These are phyloP conservation scores for Tothia fuscella DNA, from an alignment of 2,329 filamentous ascomycete genomes.

Conservation along the genomic window DNA sequence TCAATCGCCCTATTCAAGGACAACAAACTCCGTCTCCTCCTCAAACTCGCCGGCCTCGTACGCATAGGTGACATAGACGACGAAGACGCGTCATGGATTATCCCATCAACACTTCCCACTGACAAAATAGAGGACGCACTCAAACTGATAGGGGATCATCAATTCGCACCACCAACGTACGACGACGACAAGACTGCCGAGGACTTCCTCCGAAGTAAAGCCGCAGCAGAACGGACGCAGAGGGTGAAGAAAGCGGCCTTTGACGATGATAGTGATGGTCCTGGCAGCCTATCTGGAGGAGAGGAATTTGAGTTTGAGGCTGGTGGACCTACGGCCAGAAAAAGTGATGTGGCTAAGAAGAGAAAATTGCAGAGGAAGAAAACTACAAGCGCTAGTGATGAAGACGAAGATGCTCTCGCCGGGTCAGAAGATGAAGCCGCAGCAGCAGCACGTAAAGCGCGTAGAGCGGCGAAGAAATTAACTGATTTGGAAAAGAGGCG, in stretches of 20 bases:
- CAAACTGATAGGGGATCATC: constrained; percentile 63
- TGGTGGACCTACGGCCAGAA: constrained; percentile 51
- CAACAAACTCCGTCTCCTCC: constrained; percentile 70
- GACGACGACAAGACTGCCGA: constrained; percentile 64
- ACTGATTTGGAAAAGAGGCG: constrained; percentile 64
- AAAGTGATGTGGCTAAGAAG: constrained; percentile 39
- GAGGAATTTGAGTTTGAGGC: constrained; percentile 50
- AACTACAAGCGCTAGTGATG: constrained; percentile 40
- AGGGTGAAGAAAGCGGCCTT: constrained; percentile 39
- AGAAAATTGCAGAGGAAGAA: constrained; percentile 45
- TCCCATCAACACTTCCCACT: constrained; percentile 46
- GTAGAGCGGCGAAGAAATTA: constrained; percentile 48
- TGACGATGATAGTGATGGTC: constrained; percentile 58
- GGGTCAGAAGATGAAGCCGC: constrained; percentile 47
- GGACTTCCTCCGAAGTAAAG: constrained; percentile 66
- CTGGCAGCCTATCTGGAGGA: too few species aligned
- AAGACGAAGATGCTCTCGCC: constrained; percentile 54
- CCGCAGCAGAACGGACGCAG: constrained; percentile 30
- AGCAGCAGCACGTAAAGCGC: constrained; percentile 47
- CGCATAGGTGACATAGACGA: constrained; percentile 57
- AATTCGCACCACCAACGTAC: constrained; percentile 66
- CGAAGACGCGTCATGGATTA: constrained; percentile 63
- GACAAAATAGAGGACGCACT: constrained; percentile 55
- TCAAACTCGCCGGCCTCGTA: constrained; percentile 63
- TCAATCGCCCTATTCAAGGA: constrained; percentile 78